Conservation (phyloP, 176 grass and related monocot species). For the Sorghum bicolor region Sorghum_bicolor_NCBIv3 NC_012871.2:73846001-73846500, state of each 20-base stretch:
- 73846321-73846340: background rate
- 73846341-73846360: background rate
- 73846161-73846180: background rate
- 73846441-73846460: too few relatives aligned
- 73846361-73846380: constrained; percentile 9
- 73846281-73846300: background rate
- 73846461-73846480: too few relatives aligned
- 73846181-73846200: background rate
- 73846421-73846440: background rate
- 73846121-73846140: too few relatives aligned
- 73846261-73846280: background rate
- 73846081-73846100: background rate
- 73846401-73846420: constrained; percentile 1
- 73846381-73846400: background rate
- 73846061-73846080: background rate
- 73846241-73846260: constrained; percentile 16
- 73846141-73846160: background rate
- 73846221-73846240: constrained; percentile 1
- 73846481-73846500: too few relatives aligned
- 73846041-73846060: background rate
- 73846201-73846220: background rate
- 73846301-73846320: background rate
- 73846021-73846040: background rate
- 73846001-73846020: background rate
- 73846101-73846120: background rate